Conservation (phyloP, 148 eudicot genomes). For the Cornus florida region DNA sequence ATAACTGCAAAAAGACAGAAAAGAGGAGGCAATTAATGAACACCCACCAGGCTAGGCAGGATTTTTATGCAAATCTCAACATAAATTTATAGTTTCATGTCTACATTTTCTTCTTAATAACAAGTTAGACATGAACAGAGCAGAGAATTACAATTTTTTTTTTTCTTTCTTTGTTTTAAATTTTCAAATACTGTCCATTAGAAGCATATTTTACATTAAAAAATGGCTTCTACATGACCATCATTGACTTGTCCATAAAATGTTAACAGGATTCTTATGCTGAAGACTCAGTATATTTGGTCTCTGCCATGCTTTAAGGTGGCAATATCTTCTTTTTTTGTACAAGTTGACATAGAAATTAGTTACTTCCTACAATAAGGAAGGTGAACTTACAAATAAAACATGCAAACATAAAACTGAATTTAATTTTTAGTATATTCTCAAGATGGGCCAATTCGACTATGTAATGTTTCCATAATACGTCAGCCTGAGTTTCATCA, state of each 20-base stretch:
- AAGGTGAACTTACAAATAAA: too few relatives aligned
- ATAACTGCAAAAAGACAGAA: conserved; percentile 59
- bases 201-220: background rate
- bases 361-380: too few relatives aligned
- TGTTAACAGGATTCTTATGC: background rate
- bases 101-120: background rate
- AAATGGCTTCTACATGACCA: background rate
- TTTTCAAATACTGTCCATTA: background rate
- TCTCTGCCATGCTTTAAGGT: too few relatives aligned
- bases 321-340: too few relatives aligned
- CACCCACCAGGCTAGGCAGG: background rate
- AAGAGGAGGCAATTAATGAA: background rate
- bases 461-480: too few relatives aligned
- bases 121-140: background rate
- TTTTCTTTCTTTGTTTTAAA: background rate
- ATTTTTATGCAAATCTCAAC: background rate
- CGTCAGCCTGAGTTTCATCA: too few relatives aligned
- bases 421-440: too few relatives aligned
- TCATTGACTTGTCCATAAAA: background rate
- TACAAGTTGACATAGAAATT: too few relatives aligned
- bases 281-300: too few relatives aligned
- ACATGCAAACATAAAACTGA: too few relatives aligned
- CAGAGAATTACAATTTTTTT: background rate
- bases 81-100: background rate
- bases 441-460: too few relatives aligned